Base-by-base conservation (phyloP, 2,329 filamentous ascomycete genomes). In the Paramyrothecium roridum region DNA sequence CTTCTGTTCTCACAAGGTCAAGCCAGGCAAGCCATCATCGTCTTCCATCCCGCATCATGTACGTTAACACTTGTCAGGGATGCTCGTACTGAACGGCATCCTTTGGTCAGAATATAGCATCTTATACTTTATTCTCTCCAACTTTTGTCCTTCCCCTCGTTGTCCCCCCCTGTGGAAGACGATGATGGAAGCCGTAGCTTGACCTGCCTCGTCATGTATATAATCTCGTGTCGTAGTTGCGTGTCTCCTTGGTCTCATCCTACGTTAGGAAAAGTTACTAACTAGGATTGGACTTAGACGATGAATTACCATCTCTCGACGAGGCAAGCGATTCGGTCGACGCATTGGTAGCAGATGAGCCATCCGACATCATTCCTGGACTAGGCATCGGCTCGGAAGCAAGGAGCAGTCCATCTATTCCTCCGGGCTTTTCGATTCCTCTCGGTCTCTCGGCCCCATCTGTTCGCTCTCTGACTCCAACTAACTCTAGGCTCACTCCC, bases 1-100 rank as follows among this genome's bases (percentile, higher is more conserved):
- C 54, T 54, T 57, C 64, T 64, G 62, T 61, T 63, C 64, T 64
- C 56, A 47, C 72, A 79, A 74, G 75, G 46, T 48, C 46, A 43
- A 43, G 21, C 77, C 80, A 83, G 82, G 82, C 83, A 84, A 81
- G 82, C 83, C 81, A 85, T 85, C 83, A 84, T 86, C 84, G 82
- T 86, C 84, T 85, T 87, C 83, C 79, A 80, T 76, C 75, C 70
- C 66, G 67, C 74, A 73, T 76, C 73, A 84, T 87, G 85, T 87
- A 87, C 79, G 83, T 86, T 87, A 87, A 86, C 73, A 70, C 62
- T 65, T 69, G 68, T 61, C 67, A 63, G 62, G 59, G 62, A 65
- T 62, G 60, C 69, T 63, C 65, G 59, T 59, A 65, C 56, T 60
- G 62, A 63, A 65, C 64, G 66, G 67, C 65, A 65, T 65, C 63